phyloP scores from a whole-genome alignment of 2,329 filamentous ascomycete genomes.

The Pestalotiopsis sp. region DNA sequence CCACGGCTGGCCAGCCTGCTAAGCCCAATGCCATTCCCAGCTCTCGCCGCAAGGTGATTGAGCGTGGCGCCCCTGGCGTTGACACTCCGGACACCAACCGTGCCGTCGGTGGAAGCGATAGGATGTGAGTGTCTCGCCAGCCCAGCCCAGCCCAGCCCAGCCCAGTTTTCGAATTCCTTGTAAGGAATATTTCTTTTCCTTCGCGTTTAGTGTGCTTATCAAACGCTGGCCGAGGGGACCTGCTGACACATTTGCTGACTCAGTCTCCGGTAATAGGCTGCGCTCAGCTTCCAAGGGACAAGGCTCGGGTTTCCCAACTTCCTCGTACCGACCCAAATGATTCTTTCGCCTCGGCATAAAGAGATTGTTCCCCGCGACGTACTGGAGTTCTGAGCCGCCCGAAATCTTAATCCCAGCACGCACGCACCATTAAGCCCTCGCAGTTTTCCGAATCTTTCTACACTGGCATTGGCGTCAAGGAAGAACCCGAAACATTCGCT shows the following conservation, averaged over 20 bases:
- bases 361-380: slow-evolving; percentile 14
- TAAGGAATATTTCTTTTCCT: slow-evolving; percentile 85
- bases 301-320: slow-evolving; percentile 43
- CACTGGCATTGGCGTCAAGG: slow-evolving; percentile 9
- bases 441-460: background rate
- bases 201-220: slow-evolving; percentile 79
- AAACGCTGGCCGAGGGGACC: slow-evolving; percentile 73
- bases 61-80: slow-evolving; percentile 62
- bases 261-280: slow-evolving; percentile 85
- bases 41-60: slow-evolving; percentile 84
- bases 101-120: slow-evolving; percentile 79
- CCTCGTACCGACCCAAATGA: slow-evolving; percentile 48
- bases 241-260: slow-evolving; percentile 81
- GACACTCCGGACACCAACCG: slow-evolving; percentile 75
- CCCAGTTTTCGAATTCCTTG: slow-evolving; percentile 66
- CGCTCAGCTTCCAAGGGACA: slow-evolving; percentile 78
- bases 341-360: slow-evolving; percentile 22
- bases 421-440: slow-evolving; percentile 16
- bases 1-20: slow-evolving; percentile 64
- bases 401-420: slow-evolving; percentile 19
- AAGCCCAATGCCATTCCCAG: slow-evolving; percentile 76
- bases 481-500: slow-evolving; percentile 11
- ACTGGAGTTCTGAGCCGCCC: slow-evolving; percentile 22
- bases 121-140: slow-evolving; percentile 87
- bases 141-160: slow-evolving; percentile 49